Percentiles rank a stretch among this genome's conserved stretches.
Conservation (phyloP, 176 grass and related monocot species). For the Microstegium vimineum region DNA sequence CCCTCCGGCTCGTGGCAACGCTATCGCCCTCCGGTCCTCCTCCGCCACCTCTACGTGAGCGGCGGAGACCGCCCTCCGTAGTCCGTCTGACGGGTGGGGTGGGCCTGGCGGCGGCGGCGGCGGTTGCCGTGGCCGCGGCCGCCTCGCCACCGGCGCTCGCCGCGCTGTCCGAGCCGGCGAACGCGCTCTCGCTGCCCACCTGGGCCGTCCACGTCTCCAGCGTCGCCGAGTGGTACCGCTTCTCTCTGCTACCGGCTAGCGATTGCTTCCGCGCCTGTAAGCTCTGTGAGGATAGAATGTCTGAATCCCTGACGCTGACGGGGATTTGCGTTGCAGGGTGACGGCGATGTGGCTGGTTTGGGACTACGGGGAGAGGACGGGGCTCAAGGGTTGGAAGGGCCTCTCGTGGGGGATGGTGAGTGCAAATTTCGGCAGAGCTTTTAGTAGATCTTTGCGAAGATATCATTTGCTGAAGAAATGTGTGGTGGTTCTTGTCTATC, state of each 20-base stretch:
- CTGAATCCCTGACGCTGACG: slow-evolving; percentile 23
- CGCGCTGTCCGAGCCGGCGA: slow-evolving; percentile 64
- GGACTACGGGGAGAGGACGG: slow-evolving; percentile 86
- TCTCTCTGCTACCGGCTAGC: neutral
- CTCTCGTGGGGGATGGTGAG: slow-evolving; percentile 97
- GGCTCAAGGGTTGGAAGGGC: slow-evolving; percentile 73
- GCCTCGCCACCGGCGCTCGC: slow-evolving; percentile 52
- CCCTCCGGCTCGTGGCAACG: slow-evolving; percentile 33
- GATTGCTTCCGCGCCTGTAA: neutral
- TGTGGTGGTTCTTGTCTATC: neutral
- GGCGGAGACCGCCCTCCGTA: neutral
- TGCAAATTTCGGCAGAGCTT: neutral
- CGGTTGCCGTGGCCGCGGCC: too few relatives aligned
- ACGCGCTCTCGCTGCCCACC: slow-evolving; percentile 90
- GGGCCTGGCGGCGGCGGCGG: slow-evolving; percentile 28
- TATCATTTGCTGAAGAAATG: neutral
- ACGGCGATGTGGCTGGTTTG: slow-evolving; percentile 87
- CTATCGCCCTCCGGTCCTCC: slow-evolving; percentile 7
- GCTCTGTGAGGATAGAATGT: neutral
- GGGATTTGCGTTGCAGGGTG: slow-evolving; percentile 53
- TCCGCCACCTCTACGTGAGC: neutral
- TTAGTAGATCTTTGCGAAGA: neutral
- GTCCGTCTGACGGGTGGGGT: slow-evolving; percentile 23
- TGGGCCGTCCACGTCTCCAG: slow-evolving; percentile 93
- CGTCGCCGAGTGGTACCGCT: slow-evolving; percentile 75